These are phyloP conservation scores for Candida namnaoensis DNA, from an alignment of 805 yeast species.

Conservation along the genomic window DNA sequence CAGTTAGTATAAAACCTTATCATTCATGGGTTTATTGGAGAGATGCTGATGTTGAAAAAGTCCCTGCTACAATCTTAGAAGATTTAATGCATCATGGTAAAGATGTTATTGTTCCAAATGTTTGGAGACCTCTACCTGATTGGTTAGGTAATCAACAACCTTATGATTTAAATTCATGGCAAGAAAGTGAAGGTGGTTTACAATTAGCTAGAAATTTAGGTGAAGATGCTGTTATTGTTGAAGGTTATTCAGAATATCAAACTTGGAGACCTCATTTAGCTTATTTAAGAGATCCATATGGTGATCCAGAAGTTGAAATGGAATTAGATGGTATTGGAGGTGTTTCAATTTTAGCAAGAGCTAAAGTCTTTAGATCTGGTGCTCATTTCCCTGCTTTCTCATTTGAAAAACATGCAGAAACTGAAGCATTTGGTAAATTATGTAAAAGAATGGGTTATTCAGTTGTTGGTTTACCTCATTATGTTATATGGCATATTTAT, in stretches of 20 bases:
- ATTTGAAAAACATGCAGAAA: constrained; percentile 93
- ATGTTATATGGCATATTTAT: constrained; percentile 93
- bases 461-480: constrained; percentile 92
- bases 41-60: constrained; percentile 92
- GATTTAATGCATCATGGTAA: constrained; percentile 88
- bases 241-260: constrained; percentile 94
- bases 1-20: constrained; percentile 83
- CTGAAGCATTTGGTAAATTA: constrained; percentile 94
- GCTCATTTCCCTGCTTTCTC: constrained; percentile 96
- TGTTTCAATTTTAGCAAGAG: constrained; percentile 85
- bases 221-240: constrained; percentile 95
- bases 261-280: constrained; percentile 98
- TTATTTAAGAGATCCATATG: constrained; percentile 88
- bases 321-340: constrained; percentile 97
- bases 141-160: constrained; percentile 85
- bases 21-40: constrained; percentile 98
- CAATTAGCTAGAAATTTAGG: constrained; percentile 68
- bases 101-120: constrained; percentile 93
- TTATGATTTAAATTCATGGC: constrained; percentile 81
- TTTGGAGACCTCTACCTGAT: constrained; percentile 86
- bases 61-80: constrained; percentile 78
- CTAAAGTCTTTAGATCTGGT: constrained; percentile 82
- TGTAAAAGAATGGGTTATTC: constrained; percentile 78
- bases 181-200: constrained; percentile 73
- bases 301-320: constrained; percentile 90